Evolutionary conservation across 768 basidiomycete species (phyloP), one percentile per base, ranked within the genome.

Genomic region (Lentinula sp.): DNA sequence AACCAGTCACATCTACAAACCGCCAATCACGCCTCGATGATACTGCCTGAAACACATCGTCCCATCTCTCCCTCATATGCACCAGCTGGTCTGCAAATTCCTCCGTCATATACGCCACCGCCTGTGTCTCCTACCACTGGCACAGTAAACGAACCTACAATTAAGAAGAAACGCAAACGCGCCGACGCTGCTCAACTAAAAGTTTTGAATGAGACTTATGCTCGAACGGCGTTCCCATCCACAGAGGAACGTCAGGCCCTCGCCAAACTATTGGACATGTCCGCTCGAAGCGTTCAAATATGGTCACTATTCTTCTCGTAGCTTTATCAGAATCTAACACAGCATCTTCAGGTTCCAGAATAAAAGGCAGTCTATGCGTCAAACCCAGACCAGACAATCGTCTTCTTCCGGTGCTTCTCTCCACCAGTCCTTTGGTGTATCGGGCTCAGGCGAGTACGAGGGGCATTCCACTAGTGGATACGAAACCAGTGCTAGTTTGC

Each of bases 151-250:
- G 86, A 87, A 64, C 83, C 88, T n/a, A 77, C 82, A 45, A 85
- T 91, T 66, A 93, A 93, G 79, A 92, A 91, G 78, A 93, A 93
- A 74, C 83, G 91, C 71, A 91, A 90, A 78, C 85, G 91, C 61
- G 91, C 91, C 5, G 89, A 91, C 66, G 87, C 89, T 13, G 80
- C 80, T 43, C 91, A 93, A 66, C 76, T 93, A 62, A 88, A 88
- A 70, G 84, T 90, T 32, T 78, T 93, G 70, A 93, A 91, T 69
- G 88, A 88, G 69, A 87, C 85, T 0, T 93, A 91, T 70, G 78
- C 76, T 64, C 83, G 91, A 61, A 93, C 91, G 2, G 90, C 91
- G 16, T 93, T 93, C 67, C 91, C 91, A 21, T 91, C 91, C 13
- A 93, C 91, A 9, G 91, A 92, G 70, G 91, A 93, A 71, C 84